A percentile compares a stretch with the other conserved stretches of the same genome.
phyloP scores from a whole-genome alignment of 2,329 filamentous ascomycete genomes.

The Colletotrichum graminicola region DNA sequence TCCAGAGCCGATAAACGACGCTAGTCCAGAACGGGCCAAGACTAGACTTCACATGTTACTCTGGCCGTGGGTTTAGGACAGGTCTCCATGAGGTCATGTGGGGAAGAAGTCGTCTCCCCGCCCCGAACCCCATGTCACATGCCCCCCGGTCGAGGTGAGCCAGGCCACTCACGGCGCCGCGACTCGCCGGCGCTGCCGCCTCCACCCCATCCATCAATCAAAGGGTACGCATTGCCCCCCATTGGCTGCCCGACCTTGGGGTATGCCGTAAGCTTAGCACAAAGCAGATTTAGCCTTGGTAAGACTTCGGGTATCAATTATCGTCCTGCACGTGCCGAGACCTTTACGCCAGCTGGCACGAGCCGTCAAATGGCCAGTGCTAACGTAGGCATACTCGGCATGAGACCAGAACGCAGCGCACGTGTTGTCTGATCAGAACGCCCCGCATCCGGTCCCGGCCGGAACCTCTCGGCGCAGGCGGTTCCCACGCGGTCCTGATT shows the following conservation, averaged over 20 bases:
- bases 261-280: background rate
- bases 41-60: constrained; percentile 38
- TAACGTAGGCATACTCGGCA: background rate
- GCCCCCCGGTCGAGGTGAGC: constrained; percentile 8
- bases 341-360: background rate
- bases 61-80: constrained; percentile 20
- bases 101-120: constrained; percentile 14
- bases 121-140: constrained; percentile 33
- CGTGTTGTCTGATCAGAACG: background rate
- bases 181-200: background rate
- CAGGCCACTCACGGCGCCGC: constrained; percentile 16
- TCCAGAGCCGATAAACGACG: constrained; percentile 38
- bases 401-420: background rate
- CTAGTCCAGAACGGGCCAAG: constrained; percentile 33
- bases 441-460: constrained; percentile 18
- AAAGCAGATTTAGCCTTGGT: constrained; percentile 18
- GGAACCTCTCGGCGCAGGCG: constrained; percentile 28
- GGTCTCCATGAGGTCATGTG: constrained; percentile 39
- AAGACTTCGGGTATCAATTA: constrained; percentile 6
- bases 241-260: background rate
- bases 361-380: background rate
- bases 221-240: background rate
- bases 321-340: background rate
- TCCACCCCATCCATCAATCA: background rate
- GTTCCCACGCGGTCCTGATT: background rate